These are phyloP conservation scores for Leishmania aethiopica DNA, from an alignment of 208 protist species.

Conservation along the genomic window DNA sequence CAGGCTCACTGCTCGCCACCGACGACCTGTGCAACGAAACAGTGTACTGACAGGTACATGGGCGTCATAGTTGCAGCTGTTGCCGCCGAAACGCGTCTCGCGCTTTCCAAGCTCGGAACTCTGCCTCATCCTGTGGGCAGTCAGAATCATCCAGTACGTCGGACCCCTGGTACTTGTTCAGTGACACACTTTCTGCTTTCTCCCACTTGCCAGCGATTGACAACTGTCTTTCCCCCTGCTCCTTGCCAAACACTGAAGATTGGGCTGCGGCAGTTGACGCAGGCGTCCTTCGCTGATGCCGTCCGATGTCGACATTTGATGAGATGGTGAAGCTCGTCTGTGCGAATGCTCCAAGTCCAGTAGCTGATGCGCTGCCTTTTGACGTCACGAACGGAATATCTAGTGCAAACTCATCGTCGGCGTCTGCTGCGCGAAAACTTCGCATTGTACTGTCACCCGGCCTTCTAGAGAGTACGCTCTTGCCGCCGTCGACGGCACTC, in stretches of 20 bases:
- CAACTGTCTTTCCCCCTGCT: not conserved
- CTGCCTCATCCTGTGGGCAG: slow-evolving; percentile 46
- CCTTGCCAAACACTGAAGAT: not conserved
- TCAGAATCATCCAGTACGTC: slow-evolving; percentile 74
- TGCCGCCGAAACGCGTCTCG: slow-evolving; percentile 37
- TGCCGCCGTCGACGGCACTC: not conserved
- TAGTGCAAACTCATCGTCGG: slow-evolving; percentile 48
- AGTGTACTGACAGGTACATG: not conserved
- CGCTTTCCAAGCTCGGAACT: slow-evolving; percentile 55
- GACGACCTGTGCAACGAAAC: not conserved
- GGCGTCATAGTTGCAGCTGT: slow-evolving; percentile 14
- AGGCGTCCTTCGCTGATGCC: not conserved
- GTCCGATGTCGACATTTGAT: not conserved
- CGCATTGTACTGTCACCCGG: not conserved
- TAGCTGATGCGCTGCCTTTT: slow-evolving; percentile 8
- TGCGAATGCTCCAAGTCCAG: not conserved
- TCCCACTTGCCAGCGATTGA: slow-evolving; percentile 22
- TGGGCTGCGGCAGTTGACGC: not conserved
- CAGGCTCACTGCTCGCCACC: not conserved
- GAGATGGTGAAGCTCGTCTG: not conserved
- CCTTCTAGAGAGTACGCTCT: not conserved
- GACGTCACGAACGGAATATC: slow-evolving; percentile 50
- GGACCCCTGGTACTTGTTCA: slow-evolving; percentile 26
- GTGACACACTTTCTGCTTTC: slow-evolving; percentile 10
- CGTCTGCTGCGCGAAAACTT: slow-evolving; percentile 5